phyloP scores from a whole-genome alignment of 768 basidiomycete genomes.

The Hysterangium stoloniferum region DNA sequence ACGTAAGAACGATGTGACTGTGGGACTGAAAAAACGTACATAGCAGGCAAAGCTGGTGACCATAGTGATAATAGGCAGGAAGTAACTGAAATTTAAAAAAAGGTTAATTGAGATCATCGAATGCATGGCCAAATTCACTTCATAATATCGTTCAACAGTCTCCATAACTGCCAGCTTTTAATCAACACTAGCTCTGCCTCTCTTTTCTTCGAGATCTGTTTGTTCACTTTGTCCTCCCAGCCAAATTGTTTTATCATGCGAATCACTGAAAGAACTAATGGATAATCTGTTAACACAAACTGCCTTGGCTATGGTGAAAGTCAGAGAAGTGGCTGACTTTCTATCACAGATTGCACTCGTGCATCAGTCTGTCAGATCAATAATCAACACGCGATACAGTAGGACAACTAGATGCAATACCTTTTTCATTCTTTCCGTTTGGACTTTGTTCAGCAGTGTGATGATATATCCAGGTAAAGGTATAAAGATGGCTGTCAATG shows the following conservation, averaged over 20 bases:
- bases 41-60: conserved; percentile 23
- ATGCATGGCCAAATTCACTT: conserved; percentile 14
- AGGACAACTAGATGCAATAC: conserved; percentile 16
- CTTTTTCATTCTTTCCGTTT: conserved; percentile 44
- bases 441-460: conserved; percentile 38
- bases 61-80: conserved; percentile 31
- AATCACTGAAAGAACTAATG: conserved; percentile 18
- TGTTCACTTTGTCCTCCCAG: conserved; percentile 29
- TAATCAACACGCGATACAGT: conserved; percentile 11
- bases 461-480: conserved; percentile 53
- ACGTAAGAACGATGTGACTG: neutral
- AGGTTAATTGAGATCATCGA: neutral
- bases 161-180: conserved; percentile 24
- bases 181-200: conserved; percentile 27
- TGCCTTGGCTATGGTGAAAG: no score
- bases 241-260: conserved; percentile 37
- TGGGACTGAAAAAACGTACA: neutral
- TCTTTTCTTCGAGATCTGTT: conserved; percentile 25
- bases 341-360: neutral
- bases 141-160: conserved; percentile 21
- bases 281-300: neutral
- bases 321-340: neutral
- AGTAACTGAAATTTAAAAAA: conserved; percentile 15
- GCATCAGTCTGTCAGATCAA: neutral
- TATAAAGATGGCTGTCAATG: conserved; percentile 40